These are phyloP conservation scores for Auxenochlorella pyrenoidosa DNA, from an alignment of 139 green algal species.

Conservation along the genomic window DNA sequence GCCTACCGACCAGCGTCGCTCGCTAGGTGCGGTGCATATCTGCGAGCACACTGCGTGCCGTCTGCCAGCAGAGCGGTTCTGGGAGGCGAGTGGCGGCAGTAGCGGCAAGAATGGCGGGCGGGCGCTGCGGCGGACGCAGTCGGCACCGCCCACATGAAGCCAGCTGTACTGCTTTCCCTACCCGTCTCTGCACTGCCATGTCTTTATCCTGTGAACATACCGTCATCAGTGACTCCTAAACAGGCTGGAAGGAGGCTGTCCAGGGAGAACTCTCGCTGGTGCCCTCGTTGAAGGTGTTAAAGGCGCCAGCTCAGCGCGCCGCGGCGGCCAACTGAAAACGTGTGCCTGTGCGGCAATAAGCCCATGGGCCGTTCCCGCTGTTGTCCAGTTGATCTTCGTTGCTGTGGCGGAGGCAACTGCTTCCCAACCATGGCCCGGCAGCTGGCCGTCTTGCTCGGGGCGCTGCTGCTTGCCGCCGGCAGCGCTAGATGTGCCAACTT, in stretches of 20 bases:
- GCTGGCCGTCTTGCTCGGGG: not conserved
- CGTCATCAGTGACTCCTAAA: too few species aligned
- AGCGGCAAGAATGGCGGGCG: slow-evolving; percentile 14
- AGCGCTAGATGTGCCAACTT: not conserved
- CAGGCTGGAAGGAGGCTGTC: too few species aligned
- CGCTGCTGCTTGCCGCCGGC: not conserved
- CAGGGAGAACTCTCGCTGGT: too few species aligned
- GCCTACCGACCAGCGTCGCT: slow-evolving; percentile 1
- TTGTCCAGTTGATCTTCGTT: too few species aligned
- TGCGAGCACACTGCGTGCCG: slow-evolving; percentile 69
- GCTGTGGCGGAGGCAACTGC: not conserved
- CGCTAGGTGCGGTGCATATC: slow-evolving; percentile 46
- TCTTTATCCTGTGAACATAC: too few species aligned
- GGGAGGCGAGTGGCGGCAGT: slow-evolving; percentile 13
- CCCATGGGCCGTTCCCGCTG: too few species aligned
- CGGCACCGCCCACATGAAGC: not conserved
- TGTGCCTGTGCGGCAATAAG: not conserved
- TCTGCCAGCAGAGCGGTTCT: slow-evolving; percentile 66
- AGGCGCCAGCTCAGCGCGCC: not conserved
- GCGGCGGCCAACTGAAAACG: not conserved
- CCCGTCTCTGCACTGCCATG: too few species aligned
- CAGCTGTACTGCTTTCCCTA: too few species aligned
- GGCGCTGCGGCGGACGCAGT: not conserved
- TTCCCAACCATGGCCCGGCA: not conserved
- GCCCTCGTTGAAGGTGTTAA: too few species aligned